Conservation (phyloP, 169 alveolate genomes). For the Plasmodium coatneyi region DNA sequence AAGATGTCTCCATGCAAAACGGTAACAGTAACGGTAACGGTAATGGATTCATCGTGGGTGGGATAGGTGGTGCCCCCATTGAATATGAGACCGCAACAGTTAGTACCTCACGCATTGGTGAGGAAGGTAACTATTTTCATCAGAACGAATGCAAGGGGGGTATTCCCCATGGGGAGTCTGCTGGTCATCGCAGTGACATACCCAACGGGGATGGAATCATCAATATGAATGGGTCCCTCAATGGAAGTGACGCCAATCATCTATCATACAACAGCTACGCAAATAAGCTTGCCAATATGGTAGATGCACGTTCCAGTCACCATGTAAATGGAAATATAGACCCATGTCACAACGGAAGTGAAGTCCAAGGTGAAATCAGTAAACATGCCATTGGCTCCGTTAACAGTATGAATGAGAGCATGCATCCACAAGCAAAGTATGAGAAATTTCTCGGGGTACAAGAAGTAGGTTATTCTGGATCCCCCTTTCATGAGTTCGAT, state of each 20-base stretch:
- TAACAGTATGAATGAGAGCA: not conserved
- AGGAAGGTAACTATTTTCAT: not conserved
- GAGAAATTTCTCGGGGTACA: not conserved
- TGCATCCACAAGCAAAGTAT: not conserved
- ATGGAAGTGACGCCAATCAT: not conserved
- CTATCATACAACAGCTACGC: not conserved
- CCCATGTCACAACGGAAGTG: not conserved
- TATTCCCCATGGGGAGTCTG: not conserved
- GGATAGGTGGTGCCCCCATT: not conserved
- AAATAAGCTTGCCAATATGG: not conserved
- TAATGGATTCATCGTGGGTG: not conserved
- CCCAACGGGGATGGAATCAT: not conserved
- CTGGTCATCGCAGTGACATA: not conserved
- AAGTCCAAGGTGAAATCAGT: not conserved
- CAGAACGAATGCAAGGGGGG: not conserved
- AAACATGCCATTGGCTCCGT: not conserved
- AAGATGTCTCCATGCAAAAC: not conserved
- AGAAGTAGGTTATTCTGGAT: not conserved
- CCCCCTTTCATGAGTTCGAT: not conserved
- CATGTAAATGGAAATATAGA: not conserved
- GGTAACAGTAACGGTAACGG: not conserved
- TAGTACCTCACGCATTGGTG: not conserved
- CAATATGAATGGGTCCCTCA: not conserved
- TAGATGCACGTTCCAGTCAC: not conserved
- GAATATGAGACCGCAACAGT: not conserved